Evolutionary conservation across 2,329 filamentous ascomycete genomes (phyloP).

Genomic region (Endothia cerciana): DNA sequence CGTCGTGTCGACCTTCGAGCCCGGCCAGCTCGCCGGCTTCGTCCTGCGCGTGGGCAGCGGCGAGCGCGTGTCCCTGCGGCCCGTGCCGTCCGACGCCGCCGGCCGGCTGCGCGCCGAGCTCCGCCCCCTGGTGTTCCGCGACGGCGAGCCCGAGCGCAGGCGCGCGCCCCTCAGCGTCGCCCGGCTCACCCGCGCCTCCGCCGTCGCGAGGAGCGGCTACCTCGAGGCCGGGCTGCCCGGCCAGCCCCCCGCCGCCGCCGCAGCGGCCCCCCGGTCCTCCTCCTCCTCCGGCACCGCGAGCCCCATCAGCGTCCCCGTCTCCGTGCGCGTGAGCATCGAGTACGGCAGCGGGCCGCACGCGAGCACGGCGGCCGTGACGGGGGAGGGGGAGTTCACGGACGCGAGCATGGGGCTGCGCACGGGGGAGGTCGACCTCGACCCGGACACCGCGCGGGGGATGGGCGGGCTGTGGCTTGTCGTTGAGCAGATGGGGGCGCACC

Average conservation of each 20-base stretch:
- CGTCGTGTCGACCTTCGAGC: slow-evolving; percentile 88
- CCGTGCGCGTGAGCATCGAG: slow-evolving; percentile 73
- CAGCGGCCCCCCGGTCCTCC: slow-evolving; percentile 35
- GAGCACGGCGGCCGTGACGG: slow-evolving; percentile 64
- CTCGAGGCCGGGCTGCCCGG: slow-evolving; percentile 28
- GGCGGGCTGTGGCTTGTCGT: slow-evolving; percentile 79
- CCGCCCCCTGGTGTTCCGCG: slow-evolving; percentile 31
- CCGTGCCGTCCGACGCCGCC: slow-evolving; percentile 73
- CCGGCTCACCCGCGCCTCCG: slow-evolving; percentile 63
- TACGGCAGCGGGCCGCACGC: slow-evolving; percentile 72
- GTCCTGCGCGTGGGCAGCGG: slow-evolving; percentile 74
- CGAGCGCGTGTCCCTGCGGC: slow-evolving; percentile 56
- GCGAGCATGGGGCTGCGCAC: slow-evolving; percentile 68
- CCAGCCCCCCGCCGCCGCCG: slow-evolving; percentile 31
- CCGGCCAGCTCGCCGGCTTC: slow-evolving; percentile 75
- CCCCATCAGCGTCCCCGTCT: slow-evolving; percentile 33
- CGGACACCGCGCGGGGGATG: slow-evolving; percentile 52
- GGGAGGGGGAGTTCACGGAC: slow-evolving; percentile 77
- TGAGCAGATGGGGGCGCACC: slow-evolving; percentile 69
- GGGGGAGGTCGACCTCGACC: slow-evolving; percentile 74
- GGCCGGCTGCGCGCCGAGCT: slow-evolving; percentile 70
- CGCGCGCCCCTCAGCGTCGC: slow-evolving; percentile 45
- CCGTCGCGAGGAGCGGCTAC: slow-evolving; percentile 47
- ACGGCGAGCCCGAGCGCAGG: slow-evolving; percentile 49
- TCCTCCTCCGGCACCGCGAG: slow-evolving; percentile 33